These are phyloP conservation scores for Fennellomyces sp. DNA, from an alignment of 371 early-diverging fungal species.

Conservation along the genomic window DNA sequence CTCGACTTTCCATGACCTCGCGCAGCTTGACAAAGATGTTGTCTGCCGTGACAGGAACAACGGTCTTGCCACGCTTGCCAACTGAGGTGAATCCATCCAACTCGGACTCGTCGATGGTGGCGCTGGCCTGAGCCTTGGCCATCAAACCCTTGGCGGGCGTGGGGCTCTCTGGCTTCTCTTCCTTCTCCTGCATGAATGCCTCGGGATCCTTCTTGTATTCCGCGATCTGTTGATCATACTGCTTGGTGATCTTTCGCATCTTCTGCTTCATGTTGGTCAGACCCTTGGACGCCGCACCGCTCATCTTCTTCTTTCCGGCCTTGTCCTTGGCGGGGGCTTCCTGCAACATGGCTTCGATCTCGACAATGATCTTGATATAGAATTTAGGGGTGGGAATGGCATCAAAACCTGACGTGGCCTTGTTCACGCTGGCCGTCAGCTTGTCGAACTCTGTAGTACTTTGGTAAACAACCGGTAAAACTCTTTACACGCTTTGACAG, in stretches of 20 bases:
- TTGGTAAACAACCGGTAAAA: neutral
- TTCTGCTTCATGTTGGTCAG: slow-evolving; percentile 92
- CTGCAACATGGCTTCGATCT: slow-evolving; percentile 75
- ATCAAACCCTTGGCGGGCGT: neutral
- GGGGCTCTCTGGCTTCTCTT: slow-evolving; percentile 15
- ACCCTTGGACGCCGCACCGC: slow-evolving; percentile 78
- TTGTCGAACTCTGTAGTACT: slow-evolving; percentile 80
- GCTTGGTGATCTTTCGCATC: slow-evolving; percentile 86
- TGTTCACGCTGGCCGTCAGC: slow-evolving; percentile 72
- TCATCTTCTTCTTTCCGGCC: slow-evolving; percentile 82
- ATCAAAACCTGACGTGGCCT: slow-evolving; percentile 71
- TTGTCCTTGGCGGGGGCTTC: slow-evolving; percentile 64
- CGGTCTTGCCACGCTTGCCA: slow-evolving; percentile 79
- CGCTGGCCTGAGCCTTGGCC: slow-evolving; percentile 13
- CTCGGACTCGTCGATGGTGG: slow-evolving; percentile 36
- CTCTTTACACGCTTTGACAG: slow-evolving; percentile 9
- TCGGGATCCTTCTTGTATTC: slow-evolving; percentile 68
- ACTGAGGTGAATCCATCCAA: slow-evolving; percentile 85
- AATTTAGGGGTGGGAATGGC: slow-evolving; percentile 72
- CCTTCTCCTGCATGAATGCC: slow-evolving; percentile 57
- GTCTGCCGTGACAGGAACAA: slow-evolving; percentile 55
- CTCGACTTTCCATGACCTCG: slow-evolving; percentile 86
- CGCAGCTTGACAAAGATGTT: slow-evolving; percentile 81
- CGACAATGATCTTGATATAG: slow-evolving; percentile 78
- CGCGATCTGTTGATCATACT: slow-evolving; percentile 71